Evolutionary conservation across 352 stramenopile species (phyloP).

Genomic region (Globisporangium irregulare): DNA sequence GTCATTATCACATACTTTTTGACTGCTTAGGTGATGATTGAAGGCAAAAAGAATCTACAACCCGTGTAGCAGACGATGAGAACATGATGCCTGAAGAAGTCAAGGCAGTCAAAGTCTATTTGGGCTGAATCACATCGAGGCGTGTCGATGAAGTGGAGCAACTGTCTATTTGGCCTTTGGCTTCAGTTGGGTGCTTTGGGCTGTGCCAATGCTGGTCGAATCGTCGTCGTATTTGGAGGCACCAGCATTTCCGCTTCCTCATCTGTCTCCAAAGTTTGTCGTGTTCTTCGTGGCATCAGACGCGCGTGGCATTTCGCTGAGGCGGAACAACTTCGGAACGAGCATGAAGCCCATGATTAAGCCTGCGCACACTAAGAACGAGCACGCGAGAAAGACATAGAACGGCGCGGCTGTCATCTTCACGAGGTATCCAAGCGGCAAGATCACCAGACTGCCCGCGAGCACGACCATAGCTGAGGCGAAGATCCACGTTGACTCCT

Average conservation of each 20-base stretch:
- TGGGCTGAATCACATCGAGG: background rate
- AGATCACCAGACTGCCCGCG: conserved; percentile 20
- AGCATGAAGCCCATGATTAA: conserved; percentile 24
- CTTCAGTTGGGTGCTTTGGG: background rate
- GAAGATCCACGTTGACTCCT: conserved; percentile 39
- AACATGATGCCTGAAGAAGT: no score
- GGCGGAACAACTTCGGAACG: conserved; percentile 10
- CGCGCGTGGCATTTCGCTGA: background rate
- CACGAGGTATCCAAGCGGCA: conserved; percentile 27
- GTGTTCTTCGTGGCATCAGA: background rate
- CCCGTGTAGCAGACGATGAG: no score
- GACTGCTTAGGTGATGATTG: background rate
- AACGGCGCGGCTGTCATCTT: conserved; percentile 15
- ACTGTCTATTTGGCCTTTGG: background rate
- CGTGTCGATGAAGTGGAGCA: conserved; percentile 3
- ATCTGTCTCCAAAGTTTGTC: background rate
- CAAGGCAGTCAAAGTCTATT: background rate
- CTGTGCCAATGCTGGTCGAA: background rate
- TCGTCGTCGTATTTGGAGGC: background rate
- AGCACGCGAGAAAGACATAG: conserved; percentile 16
- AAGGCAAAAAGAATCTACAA: background rate
- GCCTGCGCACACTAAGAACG: conserved; percentile 13
- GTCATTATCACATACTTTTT: background rate
- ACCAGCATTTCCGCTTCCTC: background rate
- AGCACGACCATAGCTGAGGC: conserved; percentile 23